Base-by-base conservation (phyloP, 2,329 filamentous ascomycete species). In the Exophiala sideris region DNA sequence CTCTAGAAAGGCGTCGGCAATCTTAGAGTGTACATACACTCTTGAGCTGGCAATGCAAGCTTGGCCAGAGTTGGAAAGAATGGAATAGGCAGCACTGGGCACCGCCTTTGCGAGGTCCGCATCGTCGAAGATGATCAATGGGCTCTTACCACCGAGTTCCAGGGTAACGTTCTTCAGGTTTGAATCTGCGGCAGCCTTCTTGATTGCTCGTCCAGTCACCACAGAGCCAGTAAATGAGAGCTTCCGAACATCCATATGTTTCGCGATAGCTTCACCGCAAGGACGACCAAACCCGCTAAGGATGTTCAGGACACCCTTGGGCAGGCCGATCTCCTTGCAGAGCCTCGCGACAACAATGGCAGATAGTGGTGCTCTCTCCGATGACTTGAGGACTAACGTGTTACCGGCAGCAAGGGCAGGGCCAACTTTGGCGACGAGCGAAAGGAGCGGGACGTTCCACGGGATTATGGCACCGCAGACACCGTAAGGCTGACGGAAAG, bases 261-360 rank as follows among this genome's bases (percentile, higher is more conserved):
- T 58, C 1, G 68, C 64, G 1, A 86, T 66, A 72, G 74, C 75
- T 1, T 79, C 80, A 3, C 84, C 84, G 5, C 86, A 76, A 39
- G 74, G 71, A 58, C 85, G 82, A 41, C 80, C 80, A 6, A 34
- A 57, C 61, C 83, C 84, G 49, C 79, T 79, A 3, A 86, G 67
- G 0, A 73, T 79, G 63, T 86, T 82, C 2, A 86, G 65, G 14
- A 87, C 80, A 34, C 84, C 84, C 32, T 71, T 71, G 0, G 80
- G 77, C 2, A 82, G 81, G 66, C 85, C 81, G 68, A 85, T 72
- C n/a, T 76, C 65, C 52, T 79, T 74, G 0, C 75, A 80, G 2
- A 86, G 65, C 66, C 86, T 82, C 10, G 74, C 78, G n/a, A 84
- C 62, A 66, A 86, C 86, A 29, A 87, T 71, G 2, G 71, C 71